phyloP scores from a whole-genome alignment of 2,329 filamentous ascomycete species.

The Ustilaginoidea virens region DNA sequence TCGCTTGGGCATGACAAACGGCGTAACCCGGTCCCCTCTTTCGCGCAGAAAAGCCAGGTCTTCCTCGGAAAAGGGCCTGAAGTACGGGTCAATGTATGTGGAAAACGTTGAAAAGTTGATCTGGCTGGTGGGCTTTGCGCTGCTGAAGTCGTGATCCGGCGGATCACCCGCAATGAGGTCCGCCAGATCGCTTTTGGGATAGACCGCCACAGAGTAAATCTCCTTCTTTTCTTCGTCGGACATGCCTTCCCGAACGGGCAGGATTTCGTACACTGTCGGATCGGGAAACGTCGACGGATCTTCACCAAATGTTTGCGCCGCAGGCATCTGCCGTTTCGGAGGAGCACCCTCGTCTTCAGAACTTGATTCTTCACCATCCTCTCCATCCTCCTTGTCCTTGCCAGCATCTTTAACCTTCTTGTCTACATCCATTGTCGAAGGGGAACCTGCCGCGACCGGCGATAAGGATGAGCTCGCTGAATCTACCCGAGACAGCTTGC shows the following conservation, averaged over 20 bases:
- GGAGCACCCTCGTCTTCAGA: constrained; percentile 45
- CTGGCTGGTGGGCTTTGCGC: constrained; percentile 82
- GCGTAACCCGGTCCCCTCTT: constrained; percentile 65
- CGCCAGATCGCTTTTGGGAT: constrained; percentile 64
- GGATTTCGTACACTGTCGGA: constrained; percentile 88
- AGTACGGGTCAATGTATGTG: constrained; percentile 84
- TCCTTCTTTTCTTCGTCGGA: constrained; percentile 70
- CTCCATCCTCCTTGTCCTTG: constrained; percentile 20
- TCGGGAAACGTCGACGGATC: constrained; percentile 86
- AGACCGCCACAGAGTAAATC: constrained; percentile 76
- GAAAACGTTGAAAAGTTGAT: constrained; percentile 88
- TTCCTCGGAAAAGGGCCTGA: constrained; percentile 79
- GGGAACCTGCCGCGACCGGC: constrained; percentile 34
- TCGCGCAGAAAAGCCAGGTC: constrained; percentile 88
- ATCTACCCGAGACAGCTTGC: constrained; percentile 36
- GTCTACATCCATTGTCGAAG: constrained; percentile 43
- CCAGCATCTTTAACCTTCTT: constrained; percentile 29
- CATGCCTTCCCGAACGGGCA: constrained; percentile 58
- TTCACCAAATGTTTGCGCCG: constrained; percentile 79
- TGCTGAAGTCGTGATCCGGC: constrained; percentile 91
- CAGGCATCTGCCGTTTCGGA: constrained; percentile 49
- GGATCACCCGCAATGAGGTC: constrained; percentile 79
- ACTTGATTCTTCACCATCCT: constrained; percentile 31
- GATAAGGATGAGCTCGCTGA: constrained; percentile 46
- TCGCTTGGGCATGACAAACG: constrained; percentile 75